These are phyloP conservation scores for Schizosaccharomyces cryophilus DNA, from an alignment of 805 yeast genomes.

Conservation along the genomic window DNA sequence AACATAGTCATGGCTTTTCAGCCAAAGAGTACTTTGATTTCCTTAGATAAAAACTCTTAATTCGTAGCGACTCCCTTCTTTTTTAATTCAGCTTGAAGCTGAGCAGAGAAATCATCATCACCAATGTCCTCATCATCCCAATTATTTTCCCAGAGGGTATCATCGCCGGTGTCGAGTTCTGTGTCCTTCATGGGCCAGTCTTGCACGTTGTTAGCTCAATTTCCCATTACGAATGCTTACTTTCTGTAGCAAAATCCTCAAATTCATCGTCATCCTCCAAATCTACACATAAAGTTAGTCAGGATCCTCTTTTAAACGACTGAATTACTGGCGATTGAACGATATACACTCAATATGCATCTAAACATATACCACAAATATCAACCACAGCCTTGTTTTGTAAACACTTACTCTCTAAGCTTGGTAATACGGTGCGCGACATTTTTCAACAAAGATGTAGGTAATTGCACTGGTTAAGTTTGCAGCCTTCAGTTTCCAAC, in stretches of 20 bases:
- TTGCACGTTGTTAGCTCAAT: background rate
- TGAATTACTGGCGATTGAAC: background rate
- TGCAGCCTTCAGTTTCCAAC: too few relatives aligned
- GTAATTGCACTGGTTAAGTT: background rate
- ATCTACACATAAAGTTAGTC: background rate
- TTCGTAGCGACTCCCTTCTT: background rate
- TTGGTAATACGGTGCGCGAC: background rate
- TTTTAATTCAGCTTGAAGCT: background rate
- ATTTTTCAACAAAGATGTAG: background rate
- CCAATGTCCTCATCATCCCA: constrained; percentile 2
- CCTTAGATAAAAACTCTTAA: background rate
- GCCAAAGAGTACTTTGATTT: too few relatives aligned
- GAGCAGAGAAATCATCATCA: background rate
- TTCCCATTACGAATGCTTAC: background rate
- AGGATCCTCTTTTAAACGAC: background rate
- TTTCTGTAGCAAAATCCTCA: background rate
- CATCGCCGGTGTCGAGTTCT: background rate
- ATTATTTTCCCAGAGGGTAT: background rate
- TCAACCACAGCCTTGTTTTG: too few relatives aligned
- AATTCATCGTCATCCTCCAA: background rate
- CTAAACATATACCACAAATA: background rate
- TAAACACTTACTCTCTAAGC: background rate
- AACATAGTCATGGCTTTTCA: too few relatives aligned
- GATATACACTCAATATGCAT: background rate
- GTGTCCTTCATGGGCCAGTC: constrained; percentile 1